Evolutionary conservation across 2,329 filamentous ascomycete genomes (phyloP), one percentile per base, ranked within the genome.

Genomic region (Aspergillus pseudotamarii): DNA sequence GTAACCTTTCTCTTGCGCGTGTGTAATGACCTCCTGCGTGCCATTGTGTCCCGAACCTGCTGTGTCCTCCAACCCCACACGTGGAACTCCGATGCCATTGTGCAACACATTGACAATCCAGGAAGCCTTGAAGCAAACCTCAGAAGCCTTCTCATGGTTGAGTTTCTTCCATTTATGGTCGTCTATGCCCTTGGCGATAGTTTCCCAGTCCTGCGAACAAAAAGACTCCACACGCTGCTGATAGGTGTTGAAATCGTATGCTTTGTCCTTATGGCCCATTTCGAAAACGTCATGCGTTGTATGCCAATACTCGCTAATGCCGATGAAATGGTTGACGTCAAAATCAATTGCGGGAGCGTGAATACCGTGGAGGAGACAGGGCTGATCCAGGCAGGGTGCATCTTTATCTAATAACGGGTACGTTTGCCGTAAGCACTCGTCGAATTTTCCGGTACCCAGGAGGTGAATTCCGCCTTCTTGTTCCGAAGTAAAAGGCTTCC

Each of bases 261-360:
- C 88, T 68, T 92, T 90, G 69, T 89, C 86, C 69, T 91, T 90
- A 67, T 92, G 88, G 4, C 88, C 88, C 82, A 88, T 86, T 64
- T 90, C 87, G 71, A 99, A 98, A 2, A 98, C 90, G 60, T 95
- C 93, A 71, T 99, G 95, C 0, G 95, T 99, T 0, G 94, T 96
- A 77, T 99, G 95, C 94, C 95, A 99, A 79, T 96, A 99, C 75
- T 99, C 95, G 1, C 94, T 98, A 4, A 99, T 94, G 12, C 95
- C 95, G 32, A 99, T 90, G 72, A 99, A 99, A 76, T 97, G 96
- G 72, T 99, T 99, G 41, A 98, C 89, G 66, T 95, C 90, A 73
- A 98, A 99, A 75, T 99, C 95, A 67, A 99, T 97, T 4, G 93
- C 92, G 1, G 95, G 95, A 1, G 95, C 93, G 74, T 98, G 93